A percentile compares a stretch with the other conserved stretches of the same genome.
Evolutionary conservation across 2,329 filamentous ascomycete species (phyloP).

Genomic region (Botryotinia narcissicola): DNA sequence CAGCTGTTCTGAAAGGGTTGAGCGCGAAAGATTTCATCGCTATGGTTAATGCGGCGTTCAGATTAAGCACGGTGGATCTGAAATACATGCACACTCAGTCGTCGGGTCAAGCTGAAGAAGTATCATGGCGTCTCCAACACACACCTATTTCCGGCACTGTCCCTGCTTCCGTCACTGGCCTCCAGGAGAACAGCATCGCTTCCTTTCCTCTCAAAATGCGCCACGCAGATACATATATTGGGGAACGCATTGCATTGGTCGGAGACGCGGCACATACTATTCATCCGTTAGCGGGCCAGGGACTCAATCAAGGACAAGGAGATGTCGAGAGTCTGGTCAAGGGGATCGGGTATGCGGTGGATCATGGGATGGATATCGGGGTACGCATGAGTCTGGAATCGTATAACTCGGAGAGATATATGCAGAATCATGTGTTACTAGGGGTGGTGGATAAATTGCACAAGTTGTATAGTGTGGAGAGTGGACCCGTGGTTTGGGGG

Average conservation of each 20-base stretch:
- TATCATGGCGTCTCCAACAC: constrained; percentile 78
- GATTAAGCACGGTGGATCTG: constrained; percentile 74
- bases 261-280: constrained; percentile 95
- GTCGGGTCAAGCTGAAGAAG: constrained; percentile 65
- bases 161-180: constrained; percentile 64
- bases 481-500: constrained; percentile 75
- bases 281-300: constrained; percentile 91
- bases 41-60: constrained; percentile 92
- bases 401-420: constrained; percentile 79
- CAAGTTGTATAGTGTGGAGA: constrained; percentile 81
- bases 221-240: constrained; percentile 91
- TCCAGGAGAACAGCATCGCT: constrained; percentile 78
- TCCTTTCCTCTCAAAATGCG: constrained; percentile 89
- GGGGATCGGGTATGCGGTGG: constrained; percentile 72
- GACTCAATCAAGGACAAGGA: constrained; percentile 87
- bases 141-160: constrained; percentile 50
- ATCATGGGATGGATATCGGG: constrained; percentile 85
- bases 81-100: constrained; percentile 71
- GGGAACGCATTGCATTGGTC: constrained; percentile 84
- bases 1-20: constrained; percentile 75
- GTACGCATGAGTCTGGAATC: constrained; percentile 72
- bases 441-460: constrained; percentile 87
- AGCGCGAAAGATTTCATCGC: constrained; percentile 71
- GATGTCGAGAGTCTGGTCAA: constrained; percentile 78
- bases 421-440: constrained; percentile 74